Conservation (phyloP, 768 basidiomycete species). For the Tylopilus intermedius region DNA sequence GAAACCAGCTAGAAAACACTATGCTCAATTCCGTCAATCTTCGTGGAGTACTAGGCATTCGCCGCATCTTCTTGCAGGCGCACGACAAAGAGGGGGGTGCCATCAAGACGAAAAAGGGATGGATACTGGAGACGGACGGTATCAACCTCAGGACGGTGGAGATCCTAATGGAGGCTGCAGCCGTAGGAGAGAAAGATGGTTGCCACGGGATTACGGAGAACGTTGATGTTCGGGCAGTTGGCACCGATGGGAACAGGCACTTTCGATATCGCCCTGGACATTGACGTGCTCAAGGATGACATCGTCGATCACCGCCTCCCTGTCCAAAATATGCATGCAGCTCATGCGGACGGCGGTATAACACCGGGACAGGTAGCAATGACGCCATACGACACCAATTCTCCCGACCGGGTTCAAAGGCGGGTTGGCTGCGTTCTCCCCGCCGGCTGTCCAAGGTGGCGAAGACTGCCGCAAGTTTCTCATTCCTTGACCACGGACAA, state of each 20-base stretch:
- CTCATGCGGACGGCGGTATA: conserved; percentile 81
- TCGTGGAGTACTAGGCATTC: conserved; percentile 87
- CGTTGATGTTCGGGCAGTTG: conserved; percentile 56
- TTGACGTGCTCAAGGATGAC: too few relatives aligned
- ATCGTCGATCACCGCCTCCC: conserved; percentile 83
- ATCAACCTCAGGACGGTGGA: conserved; percentile 95
- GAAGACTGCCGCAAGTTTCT: conserved; percentile 79
- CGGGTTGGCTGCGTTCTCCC: conserved; percentile 88
- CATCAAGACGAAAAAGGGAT: conserved; percentile 67
- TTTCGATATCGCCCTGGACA: too few relatives aligned
- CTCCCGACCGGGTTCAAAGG: conserved; percentile 76
- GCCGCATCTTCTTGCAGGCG: conserved; percentile 88
- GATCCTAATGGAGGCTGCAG: conserved; percentile 97
- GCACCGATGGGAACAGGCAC: too few relatives aligned
- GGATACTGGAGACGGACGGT: conserved; percentile 97
- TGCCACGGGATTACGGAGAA: conserved; percentile 99
- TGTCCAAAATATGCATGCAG: conserved; percentile 72
- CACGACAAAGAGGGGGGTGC: conserved; percentile 74
- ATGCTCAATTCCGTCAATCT: conserved; percentile 94
- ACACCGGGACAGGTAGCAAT: conserved; percentile 88
- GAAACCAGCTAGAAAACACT: too few relatives aligned
- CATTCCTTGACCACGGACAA: conserved; percentile 72
- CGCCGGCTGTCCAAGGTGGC: conserved; percentile 78
- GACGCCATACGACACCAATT: conserved; percentile 95
- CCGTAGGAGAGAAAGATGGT: conserved; percentile 96